phyloP scores from a whole-genome alignment of 306 rosid species.

The Gastrolobium villosum region DNA sequence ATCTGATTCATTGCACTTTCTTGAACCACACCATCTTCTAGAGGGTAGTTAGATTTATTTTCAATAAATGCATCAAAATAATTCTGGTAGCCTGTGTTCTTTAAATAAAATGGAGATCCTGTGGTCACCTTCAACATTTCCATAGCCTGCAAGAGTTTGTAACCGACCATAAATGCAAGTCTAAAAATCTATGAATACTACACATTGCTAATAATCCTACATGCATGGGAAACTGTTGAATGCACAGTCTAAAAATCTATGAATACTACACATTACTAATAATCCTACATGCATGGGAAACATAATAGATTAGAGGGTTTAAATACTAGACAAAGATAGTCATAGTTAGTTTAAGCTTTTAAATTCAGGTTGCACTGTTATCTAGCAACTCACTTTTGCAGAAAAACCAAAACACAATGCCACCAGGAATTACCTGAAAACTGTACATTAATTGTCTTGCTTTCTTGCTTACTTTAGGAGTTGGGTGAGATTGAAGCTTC shows the following conservation, averaged over 20 bases:
- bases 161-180: slow-evolving; percentile 25
- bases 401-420: slow-evolving; percentile 9
- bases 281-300: slow-evolving; percentile 19
- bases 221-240: slow-evolving; percentile 20
- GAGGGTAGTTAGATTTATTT: slow-evolving; percentile 58
- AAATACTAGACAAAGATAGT: slow-evolving; percentile 15
- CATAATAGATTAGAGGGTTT: background rate
- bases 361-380: slow-evolving; percentile 23
- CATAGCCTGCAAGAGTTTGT: slow-evolving; percentile 80
- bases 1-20: slow-evolving; percentile 62
- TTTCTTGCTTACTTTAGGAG: slow-evolving; percentile 76
- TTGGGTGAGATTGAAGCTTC: slow-evolving; percentile 86
- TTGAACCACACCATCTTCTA: slow-evolving; percentile 58
- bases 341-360: background rate
- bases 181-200: background rate
- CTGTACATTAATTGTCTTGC: slow-evolving; percentile 84
- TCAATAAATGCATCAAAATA: slow-evolving; percentile 88
- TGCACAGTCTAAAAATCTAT: slow-evolving; percentile 10
- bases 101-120: slow-evolving; percentile 57
- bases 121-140: slow-evolving; percentile 81
- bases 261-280: background rate
- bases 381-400: slow-evolving; percentile 7
- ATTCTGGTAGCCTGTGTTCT: slow-evolving; percentile 71
- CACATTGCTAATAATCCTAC: slow-evolving; percentile 8
- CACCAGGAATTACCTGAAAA: slow-evolving; percentile 73